Evolutionary conservation across 495 filamentous ascomycete genomes (phyloP).

Genomic region (Cercophora scortea): DNA sequence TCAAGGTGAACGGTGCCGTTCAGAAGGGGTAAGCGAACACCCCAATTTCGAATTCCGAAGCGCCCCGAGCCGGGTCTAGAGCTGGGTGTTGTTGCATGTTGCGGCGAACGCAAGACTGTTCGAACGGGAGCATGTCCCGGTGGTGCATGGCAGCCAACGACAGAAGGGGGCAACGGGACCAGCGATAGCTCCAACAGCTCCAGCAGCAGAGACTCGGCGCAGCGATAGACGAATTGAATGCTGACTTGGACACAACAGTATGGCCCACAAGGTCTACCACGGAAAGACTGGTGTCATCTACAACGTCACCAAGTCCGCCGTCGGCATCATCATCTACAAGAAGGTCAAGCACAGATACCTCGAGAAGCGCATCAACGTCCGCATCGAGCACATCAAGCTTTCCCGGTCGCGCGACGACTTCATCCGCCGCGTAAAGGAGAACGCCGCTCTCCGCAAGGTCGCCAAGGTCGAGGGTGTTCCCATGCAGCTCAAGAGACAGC

Average conservation of each 20-base stretch:
- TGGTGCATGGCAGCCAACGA: not conserved
- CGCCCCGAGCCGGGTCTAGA: not conserved
- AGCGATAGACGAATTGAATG: constrained; percentile 1
- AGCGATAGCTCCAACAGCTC: not conserved
- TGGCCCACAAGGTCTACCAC: constrained; percentile 99
- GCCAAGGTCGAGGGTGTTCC: constrained; percentile 82
- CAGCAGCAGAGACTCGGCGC: not conserved
- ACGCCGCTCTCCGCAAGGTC: constrained; percentile 83
- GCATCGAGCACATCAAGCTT: constrained; percentile 91
- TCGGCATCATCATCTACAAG: constrained; percentile 98
- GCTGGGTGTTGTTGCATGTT: too few species aligned
- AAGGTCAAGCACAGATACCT: constrained; percentile 95
- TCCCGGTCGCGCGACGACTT: constrained; percentile 94
- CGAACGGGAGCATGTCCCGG: not conserved
- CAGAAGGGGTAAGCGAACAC: constrained; percentile 65
- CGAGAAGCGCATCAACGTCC: constrained; percentile 99
- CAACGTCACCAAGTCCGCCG: constrained; percentile 93
- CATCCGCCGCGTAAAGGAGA: constrained; percentile 90
- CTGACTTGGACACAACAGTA: constrained; percentile 48
- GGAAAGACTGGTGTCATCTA: constrained; percentile 97
- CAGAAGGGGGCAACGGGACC: not conserved
- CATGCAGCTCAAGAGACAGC: constrained; percentile 86
- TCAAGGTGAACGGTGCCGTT: constrained; percentile 94
- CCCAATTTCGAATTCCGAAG: not conserved
- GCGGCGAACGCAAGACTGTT: not conserved